phyloP scores from a whole-genome alignment of 2,329 filamentous ascomycete genomes.

The Beauveria caledonica region DNA sequence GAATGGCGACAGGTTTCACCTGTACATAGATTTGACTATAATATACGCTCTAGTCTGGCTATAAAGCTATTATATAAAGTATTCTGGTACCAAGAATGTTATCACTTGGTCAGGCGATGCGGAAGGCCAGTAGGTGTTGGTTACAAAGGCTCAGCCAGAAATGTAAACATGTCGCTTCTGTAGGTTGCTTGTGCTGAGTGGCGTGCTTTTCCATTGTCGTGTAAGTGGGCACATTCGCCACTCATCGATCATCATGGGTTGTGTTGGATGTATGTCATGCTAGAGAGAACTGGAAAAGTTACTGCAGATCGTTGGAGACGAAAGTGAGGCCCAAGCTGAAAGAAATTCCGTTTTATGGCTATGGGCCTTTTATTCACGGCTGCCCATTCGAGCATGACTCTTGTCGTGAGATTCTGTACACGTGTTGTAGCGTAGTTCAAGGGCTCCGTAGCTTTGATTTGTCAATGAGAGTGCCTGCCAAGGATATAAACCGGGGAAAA shows the following conservation, averaged over 20 bases:
- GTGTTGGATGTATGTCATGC: too few species aligned
- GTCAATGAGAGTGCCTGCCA: not conserved
- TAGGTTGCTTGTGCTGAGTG: too few species aligned
- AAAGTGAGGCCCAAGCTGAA: not conserved
- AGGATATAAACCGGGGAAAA: not conserved
- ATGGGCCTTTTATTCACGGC: not conserved
- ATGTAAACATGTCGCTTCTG: too few species aligned
- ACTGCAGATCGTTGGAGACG: not conserved
- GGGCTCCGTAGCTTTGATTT: not conserved
- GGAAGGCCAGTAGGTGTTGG: too few species aligned
- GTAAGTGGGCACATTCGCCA: too few species aligned
- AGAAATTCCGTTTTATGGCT: not conserved
- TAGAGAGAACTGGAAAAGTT: too few species aligned
- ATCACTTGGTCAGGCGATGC: too few species aligned
- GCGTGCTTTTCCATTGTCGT: too few species aligned
- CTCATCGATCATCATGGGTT: too few species aligned
- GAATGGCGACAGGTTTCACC: not conserved
- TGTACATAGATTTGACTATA: slow-evolving; percentile 11
- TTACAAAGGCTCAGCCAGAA: too few species aligned
- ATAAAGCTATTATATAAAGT: not conserved
- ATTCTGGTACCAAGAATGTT: not conserved
- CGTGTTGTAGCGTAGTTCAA: too few species aligned
- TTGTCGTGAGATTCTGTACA: not conserved
- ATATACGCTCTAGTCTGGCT: slow-evolving; percentile 10
- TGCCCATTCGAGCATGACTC: not conserved